Evolutionary conservation across 2,329 filamentous ascomycete species (phyloP).

Genomic region (Fusarium sp.): DNA sequence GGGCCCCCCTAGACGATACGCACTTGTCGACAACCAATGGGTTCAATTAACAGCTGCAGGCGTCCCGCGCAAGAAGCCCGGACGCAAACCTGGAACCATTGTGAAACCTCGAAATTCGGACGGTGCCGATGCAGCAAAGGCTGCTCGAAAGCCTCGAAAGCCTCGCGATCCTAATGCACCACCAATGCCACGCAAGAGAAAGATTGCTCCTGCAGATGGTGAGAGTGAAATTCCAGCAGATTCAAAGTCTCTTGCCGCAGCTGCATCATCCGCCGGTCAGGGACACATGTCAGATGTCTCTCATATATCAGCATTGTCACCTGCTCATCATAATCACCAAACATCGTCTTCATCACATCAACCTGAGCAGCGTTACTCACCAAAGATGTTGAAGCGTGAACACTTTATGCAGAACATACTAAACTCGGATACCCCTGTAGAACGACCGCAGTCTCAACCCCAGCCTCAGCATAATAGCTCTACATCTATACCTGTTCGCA

Average conservation of each 20-base stretch:
- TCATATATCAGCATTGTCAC: conserved; percentile 42
- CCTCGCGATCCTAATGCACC: conserved; percentile 70
- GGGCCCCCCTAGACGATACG: conserved; percentile 49
- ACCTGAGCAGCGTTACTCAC: conserved; percentile 53
- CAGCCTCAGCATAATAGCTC: conserved; percentile 53
- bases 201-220: conserved; percentile 57
- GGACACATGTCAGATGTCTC: conserved; percentile 42
- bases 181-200: conserved; percentile 66
- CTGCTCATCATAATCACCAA: conserved; percentile 48
- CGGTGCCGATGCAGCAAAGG: conserved; percentile 57
- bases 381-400: conserved; percentile 65
- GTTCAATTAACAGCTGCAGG: conserved; percentile 68
- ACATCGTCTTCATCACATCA: conserved; percentile 40
- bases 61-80: conserved; percentile 71
- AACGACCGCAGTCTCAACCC: conserved; percentile 38
- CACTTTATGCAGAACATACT: conserved; percentile 67
- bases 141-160: conserved; percentile 64
- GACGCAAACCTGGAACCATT: conserved; percentile 71
- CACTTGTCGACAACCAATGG: conserved; percentile 54
- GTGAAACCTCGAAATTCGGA: conserved; percentile 58
- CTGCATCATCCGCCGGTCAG: conserved; percentile 37
- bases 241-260: conserved; percentile 51
- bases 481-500: conserved; percentile 62
- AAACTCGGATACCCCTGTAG: conserved; percentile 59
- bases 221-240: conserved; percentile 53